phyloP scores from a whole-genome alignment of 805 yeast species.

The Candida berthetii region DNA sequence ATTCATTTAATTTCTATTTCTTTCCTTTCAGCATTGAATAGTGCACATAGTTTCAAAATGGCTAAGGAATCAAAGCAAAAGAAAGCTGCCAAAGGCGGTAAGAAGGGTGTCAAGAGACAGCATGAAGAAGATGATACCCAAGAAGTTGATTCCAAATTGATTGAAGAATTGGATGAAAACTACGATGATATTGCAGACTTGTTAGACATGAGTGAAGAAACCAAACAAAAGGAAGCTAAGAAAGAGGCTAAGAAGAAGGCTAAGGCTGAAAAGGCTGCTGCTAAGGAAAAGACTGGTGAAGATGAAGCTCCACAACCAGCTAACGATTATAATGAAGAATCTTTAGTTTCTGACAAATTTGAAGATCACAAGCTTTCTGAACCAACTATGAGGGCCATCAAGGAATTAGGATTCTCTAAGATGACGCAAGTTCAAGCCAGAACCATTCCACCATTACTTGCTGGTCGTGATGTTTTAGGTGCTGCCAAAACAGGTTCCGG shows the following conservation, averaged over 20 bases:
- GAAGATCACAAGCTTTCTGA: conserved; percentile 62
- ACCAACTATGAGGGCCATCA: conserved; percentile 77
- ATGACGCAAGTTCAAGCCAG: conserved; percentile 96
- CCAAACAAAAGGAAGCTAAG: conserved; percentile 12
- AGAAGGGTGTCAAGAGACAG: conserved; percentile 17
- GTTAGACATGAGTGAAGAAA: conserved; percentile 36
- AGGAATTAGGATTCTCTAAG: conserved; percentile 80
- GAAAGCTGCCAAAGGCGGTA: too few species aligned
- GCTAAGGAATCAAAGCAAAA: too few species aligned
- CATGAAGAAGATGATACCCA: conserved; percentile 24
- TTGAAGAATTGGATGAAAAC: conserved; percentile 50
- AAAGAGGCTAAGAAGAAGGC: conserved; percentile 15
- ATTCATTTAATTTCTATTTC: too few species aligned
- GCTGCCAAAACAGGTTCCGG: conserved; percentile 99
- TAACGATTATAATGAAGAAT: conserved; percentile 8
- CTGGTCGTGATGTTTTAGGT: conserved; percentile 96
- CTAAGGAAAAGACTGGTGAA: conserved; percentile 10
- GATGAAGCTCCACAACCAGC: conserved; percentile 15
- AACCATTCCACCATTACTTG: conserved; percentile 93
- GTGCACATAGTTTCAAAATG: too few species aligned
- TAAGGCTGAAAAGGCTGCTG: conserved; percentile 8
- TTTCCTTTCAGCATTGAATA: too few species aligned
- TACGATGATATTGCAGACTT: conserved; percentile 52
- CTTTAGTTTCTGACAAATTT: conserved; percentile 23
- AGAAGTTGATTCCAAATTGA: conserved; percentile 34